Evolutionary conservation across 345 rosid species (phyloP).

Genomic region (Cardamine occulta): DNA sequence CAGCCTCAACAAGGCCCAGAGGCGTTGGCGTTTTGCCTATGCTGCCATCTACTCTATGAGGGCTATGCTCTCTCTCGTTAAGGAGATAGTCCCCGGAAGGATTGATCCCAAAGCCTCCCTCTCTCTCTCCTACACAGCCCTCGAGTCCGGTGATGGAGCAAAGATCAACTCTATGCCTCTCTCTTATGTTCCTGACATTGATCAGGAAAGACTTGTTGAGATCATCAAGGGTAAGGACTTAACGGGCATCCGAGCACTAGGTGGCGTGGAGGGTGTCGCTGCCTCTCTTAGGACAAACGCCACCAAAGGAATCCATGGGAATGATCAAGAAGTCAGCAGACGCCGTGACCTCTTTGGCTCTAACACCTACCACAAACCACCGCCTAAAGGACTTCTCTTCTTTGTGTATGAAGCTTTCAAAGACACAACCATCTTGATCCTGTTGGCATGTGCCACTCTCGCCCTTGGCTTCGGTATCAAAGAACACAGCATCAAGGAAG

Average conservation of each 20-base stretch:
- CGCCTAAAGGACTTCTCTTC: constrained; percentile 60
- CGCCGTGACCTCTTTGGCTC: constrained; percentile 56
- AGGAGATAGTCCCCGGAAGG: constrained; percentile 41
- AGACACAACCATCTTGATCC: constrained; percentile 61
- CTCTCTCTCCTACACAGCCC: constrained; percentile 39
- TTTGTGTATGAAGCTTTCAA: constrained; percentile 63
- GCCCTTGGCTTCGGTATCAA: constrained; percentile 59
- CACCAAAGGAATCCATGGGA: constrained; percentile 53
- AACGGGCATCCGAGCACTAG: constrained; percentile 43
- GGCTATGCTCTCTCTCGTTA: constrained; percentile 60
- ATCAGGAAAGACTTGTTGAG: constrained; percentile 42
- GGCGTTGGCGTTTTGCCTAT: constrained; percentile 70
- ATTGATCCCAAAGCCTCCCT: constrained; percentile 30
- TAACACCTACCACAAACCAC: constrained; percentile 65
- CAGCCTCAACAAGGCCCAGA: constrained; percentile 56
- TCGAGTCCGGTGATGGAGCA: constrained; percentile 36
- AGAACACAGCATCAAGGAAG: constrained; percentile 55
- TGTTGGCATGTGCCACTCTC: constrained; percentile 55
- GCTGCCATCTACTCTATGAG: constrained; percentile 57
- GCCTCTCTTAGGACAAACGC: constrained; percentile 55
- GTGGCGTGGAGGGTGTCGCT: constrained; percentile 62
- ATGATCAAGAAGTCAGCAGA: constrained; percentile 44
- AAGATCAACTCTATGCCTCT: constrained; percentile 28
- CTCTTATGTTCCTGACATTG: constrained; percentile 43
- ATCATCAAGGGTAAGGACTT: constrained; percentile 53